Conservation (phyloP, 2,329 filamentous ascomycete species). For the Cordyceps fumosorosea region DNA sequence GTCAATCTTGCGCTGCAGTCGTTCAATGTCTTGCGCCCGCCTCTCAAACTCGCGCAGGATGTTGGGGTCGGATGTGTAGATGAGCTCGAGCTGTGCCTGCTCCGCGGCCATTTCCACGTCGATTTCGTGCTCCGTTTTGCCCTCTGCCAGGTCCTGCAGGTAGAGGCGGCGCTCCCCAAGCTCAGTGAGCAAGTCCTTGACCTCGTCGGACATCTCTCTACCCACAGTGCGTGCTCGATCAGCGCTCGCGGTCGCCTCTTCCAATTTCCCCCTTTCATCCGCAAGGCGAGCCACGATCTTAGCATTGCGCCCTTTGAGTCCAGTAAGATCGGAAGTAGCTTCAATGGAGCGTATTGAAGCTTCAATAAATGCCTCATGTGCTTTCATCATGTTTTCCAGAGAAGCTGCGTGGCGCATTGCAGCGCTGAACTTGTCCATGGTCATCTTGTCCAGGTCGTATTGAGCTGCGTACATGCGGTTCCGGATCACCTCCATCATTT, state of each 20-base stretch:
- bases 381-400: constrained; percentile 54
- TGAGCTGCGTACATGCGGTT: constrained; percentile 41
- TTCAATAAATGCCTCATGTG: constrained; percentile 60
- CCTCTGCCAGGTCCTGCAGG: constrained; percentile 37
- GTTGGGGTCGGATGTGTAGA: constrained; percentile 69
- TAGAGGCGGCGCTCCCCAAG: constrained; percentile 34
- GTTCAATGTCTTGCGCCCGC: constrained; percentile 63
- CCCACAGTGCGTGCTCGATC: constrained; percentile 31
- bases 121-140: constrained; percentile 55
- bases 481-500: constrained; percentile 26
- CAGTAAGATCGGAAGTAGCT: constrained; percentile 70
- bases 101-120: constrained; percentile 69
- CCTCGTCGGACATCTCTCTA: constrained; percentile 25
- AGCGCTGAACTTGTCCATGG: constrained; percentile 49
- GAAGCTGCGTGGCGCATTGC: constrained; percentile 48
- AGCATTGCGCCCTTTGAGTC: constrained; percentile 59
- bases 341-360: constrained; percentile 68
- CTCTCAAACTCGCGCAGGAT: constrained; percentile 72
- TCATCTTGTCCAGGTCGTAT: constrained; percentile 47
- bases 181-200: constrained; percentile 33
- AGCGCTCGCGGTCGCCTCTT: constrained; percentile 31
- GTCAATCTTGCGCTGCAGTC: constrained; percentile 50
- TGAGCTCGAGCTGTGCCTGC: constrained; percentile 68
- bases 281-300: constrained; percentile 50
- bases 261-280: constrained; percentile 34